Evolutionary conservation across 352 stramenopile genomes (phyloP).

Genomic region (Elongisporangium anandrum): DNA sequence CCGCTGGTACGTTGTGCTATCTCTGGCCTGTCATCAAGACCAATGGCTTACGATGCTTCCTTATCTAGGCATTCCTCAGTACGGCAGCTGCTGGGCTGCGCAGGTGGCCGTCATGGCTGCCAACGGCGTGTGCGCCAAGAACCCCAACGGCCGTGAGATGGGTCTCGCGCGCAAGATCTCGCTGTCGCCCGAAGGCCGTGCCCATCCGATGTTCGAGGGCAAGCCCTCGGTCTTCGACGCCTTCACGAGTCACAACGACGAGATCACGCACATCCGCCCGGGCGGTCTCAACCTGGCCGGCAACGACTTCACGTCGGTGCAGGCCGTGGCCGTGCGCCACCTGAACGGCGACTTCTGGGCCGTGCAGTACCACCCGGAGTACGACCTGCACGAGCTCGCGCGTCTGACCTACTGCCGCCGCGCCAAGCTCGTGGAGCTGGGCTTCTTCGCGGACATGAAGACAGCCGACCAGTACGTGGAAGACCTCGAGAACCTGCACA

Average conservation of each 20-base stretch:
- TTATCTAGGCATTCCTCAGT: constrained; percentile 56
- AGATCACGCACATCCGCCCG: constrained; percentile 69
- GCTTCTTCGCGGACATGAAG: constrained; percentile 72
- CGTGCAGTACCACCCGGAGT: constrained; percentile 84
- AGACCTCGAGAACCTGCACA: constrained; percentile 69
- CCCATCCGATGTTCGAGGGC: constrained; percentile 79
- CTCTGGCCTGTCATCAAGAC: neutral
- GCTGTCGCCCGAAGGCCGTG: constrained; percentile 63
- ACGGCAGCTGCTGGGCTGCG: constrained; percentile 76
- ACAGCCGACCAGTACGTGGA: constrained; percentile 67
- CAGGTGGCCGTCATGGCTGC: constrained; percentile 73
- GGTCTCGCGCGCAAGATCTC: constrained; percentile 73
- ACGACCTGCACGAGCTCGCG: constrained; percentile 78
- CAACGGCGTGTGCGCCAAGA: constrained; percentile 54
- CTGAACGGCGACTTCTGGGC: constrained; percentile 81
- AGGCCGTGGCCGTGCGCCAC: constrained; percentile 69
- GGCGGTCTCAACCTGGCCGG: constrained; percentile 51
- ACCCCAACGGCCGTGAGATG: constrained; percentile 71
- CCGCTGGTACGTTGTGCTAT: constrained; percentile 26
- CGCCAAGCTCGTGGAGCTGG: constrained; percentile 56
- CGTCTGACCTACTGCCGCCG: constrained; percentile 68
- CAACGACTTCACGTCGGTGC: constrained; percentile 69
- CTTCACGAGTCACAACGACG: constrained; percentile 81
- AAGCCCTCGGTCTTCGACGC: constrained; percentile 78
- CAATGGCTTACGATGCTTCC: constrained; percentile 4